Base-by-base conservation (phyloP, 352 stramenopile species). In the Globisporangium parvum region DNA sequence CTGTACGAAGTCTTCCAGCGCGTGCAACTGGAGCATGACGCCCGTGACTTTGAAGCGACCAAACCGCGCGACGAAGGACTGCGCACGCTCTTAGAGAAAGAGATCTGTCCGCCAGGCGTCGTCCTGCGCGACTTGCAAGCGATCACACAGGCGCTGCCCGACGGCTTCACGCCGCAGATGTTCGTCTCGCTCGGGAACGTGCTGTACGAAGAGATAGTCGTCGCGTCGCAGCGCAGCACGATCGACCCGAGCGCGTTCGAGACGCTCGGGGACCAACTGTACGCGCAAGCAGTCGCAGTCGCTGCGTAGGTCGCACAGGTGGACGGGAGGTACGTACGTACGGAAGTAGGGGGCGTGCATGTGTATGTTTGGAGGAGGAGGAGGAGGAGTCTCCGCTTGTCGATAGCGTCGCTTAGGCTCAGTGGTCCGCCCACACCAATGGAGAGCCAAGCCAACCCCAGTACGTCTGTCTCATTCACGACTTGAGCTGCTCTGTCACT, bases 91-190 rank as follows among this genome's bases (percentile, higher is more conserved):
- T 50, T 86, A 40, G 69, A 82, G 48, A 77, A 28, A 55, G 51
- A 45, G 42, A 73, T 47, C n/a, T 73, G 58, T 61, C 63, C 28
- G 17, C 59, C 15, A 0, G 70, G 71, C 37, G 71, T 84, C 24
- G 66, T 80, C 24, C 52, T 87, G 44, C 67, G 73, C 33, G 77
- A 91, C 45, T 56, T 89, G 33, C 51, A 78, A 54, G 69, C 67
- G 53, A 69, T 91, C 55, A 71, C 59, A 37, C 28, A 70, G 49
- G 59, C 63, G 39, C 65, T 88, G 55, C 77, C 81, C 0, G 73
- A 88, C 45, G 81, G 81, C 15, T 92, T 92, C 58, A 85, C 79
- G 28, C 60, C 81, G 18, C 63, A 75, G 31, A 87, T 88, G 78
- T 92, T 92, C 54, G 62, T 63, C 9, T 67, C 70, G 45, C 57